Evolutionary conservation across 2,329 filamentous ascomycete genomes (phyloP).

Genomic region (Rosellinia necatrix): DNA sequence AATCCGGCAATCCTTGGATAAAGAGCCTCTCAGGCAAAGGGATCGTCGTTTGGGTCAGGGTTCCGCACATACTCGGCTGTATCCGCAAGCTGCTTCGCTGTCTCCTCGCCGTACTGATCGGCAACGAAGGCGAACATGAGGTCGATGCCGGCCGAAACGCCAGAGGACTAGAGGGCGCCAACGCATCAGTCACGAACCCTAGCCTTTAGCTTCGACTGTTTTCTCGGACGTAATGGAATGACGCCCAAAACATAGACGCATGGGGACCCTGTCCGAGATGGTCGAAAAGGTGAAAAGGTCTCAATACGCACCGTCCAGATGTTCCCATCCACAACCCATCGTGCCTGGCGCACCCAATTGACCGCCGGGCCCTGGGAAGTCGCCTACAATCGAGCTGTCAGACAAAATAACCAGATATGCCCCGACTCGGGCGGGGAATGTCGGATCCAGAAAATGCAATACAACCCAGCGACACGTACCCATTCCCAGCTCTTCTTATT

Average conservation of each 20-base stretch:
- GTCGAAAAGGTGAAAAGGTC: background rate
- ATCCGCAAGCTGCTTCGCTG: slow-evolving; percentile 53
- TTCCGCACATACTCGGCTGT: slow-evolving; percentile 63
- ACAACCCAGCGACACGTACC: slow-evolving; percentile 39
- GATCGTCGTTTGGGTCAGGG: slow-evolving; percentile 54
- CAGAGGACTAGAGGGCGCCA: slow-evolving; percentile 50
- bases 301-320: slow-evolving; percentile 57
- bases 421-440: background rate
- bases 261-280: too few species aligned
- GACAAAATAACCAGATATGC: background rate
- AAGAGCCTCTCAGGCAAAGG: slow-evolving; percentile 50
- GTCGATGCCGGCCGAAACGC: slow-evolving; percentile 64
- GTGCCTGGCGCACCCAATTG: slow-evolving; percentile 63
- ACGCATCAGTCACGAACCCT: slow-evolving; percentile 1
- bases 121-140: slow-evolving; percentile 61
- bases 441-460: background rate
- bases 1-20: background rate
- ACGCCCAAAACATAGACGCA: too few species aligned
- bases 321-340: slow-evolving; percentile 69
- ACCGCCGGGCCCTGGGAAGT: slow-evolving; percentile 54
- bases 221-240: too few species aligned
- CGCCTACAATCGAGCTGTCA: slow-evolving; percentile 28
- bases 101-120: slow-evolving; percentile 56
- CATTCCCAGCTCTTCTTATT: slow-evolving; percentile 64
- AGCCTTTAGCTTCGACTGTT: background rate